These are phyloP conservation scores for Leucoagaricus sp. DNA, from an alignment of 1,284 basidiomycete genomes.

Conservation along the genomic window DNA sequence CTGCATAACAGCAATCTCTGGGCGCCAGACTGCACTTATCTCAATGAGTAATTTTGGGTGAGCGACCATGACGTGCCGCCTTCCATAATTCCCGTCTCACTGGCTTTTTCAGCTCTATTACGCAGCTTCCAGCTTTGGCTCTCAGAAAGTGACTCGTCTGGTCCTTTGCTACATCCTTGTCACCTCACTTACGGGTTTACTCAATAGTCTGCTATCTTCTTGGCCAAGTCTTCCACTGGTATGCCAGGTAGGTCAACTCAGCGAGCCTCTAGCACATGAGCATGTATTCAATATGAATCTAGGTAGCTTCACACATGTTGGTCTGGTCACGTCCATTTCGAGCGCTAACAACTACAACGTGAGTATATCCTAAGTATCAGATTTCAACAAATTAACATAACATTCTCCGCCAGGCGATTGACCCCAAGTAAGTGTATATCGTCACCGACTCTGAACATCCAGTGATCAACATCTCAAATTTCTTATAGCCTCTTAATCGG, in stretches of 20 bases:
- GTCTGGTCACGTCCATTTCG: conserved; percentile 48
- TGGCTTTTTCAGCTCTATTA: conserved; percentile 38
- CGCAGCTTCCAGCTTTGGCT: conserved; percentile 48
- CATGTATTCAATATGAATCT: neutral
- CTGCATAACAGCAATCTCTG: conserved; percentile 37
- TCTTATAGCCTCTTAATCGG: conserved; percentile 35
- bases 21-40: conserved; percentile 55
- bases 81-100: neutral
- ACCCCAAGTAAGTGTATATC: conserved; percentile 47
- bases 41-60: conserved; percentile 47
- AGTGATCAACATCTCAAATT: neutral
- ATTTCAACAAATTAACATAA: neutral
- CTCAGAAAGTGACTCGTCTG: conserved; percentile 46
- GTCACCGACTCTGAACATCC: neutral
- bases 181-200: neutral
- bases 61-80: conserved; percentile 14
- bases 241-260: conserved; percentile 24
- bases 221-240: conserved; percentile 49
- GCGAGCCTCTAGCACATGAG: neutral
- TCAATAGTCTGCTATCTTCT: conserved; percentile 48
- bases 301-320: conserved; percentile 41
- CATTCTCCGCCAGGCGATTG: conserved; percentile 44
- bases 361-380: conserved; percentile 18
- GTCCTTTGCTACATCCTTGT: too few species aligned
- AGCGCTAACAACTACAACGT: conserved; percentile 50